These are phyloP conservation scores for Rosellinia necatrix DNA, from an alignment of 2,329 filamentous ascomycete species.

Conservation along the genomic window DNA sequence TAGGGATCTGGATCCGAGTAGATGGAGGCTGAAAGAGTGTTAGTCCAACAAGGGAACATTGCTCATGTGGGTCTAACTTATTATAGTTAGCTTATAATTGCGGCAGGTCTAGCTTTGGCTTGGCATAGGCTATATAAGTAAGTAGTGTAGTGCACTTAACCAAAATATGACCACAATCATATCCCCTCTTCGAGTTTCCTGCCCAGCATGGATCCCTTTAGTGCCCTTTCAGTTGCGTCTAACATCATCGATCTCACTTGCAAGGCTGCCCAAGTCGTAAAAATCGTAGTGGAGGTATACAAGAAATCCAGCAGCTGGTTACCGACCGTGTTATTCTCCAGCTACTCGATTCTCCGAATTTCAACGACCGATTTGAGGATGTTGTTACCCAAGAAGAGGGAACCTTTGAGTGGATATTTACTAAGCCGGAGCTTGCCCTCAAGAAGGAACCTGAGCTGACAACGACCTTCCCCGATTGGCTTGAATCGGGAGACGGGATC, in stretches of 20 bases:
- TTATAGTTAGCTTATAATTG: too few species aligned
- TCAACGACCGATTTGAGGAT: background rate
- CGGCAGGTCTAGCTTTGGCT: too few species aligned
- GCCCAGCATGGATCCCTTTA: background rate
- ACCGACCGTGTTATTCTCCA: slow-evolving; percentile 2
- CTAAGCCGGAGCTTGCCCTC: background rate
- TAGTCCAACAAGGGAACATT: too few species aligned
- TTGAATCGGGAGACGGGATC: slow-evolving; percentile 4
- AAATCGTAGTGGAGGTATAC: background rate
- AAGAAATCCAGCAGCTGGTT: background rate
- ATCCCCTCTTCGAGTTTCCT: too few species aligned
- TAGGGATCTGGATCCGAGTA: background rate
- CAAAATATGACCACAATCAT: too few species aligned
- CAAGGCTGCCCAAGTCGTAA: background rate
- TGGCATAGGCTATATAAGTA: too few species aligned
- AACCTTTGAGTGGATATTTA: slow-evolving; percentile 12
- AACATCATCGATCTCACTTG: slow-evolving; percentile 9
- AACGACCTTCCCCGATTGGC: slow-evolving; percentile 7
- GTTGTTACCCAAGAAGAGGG: background rate
- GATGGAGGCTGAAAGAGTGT: too few species aligned
- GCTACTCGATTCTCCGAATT: background rate
- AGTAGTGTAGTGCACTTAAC: too few species aligned
- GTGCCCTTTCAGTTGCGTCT: background rate
- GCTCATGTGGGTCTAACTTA: too few species aligned
- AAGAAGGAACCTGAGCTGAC: background rate